phyloP scores from a whole-genome alignment of 768 basidiomycete genomes.

The Mrakia gelida region DNA sequence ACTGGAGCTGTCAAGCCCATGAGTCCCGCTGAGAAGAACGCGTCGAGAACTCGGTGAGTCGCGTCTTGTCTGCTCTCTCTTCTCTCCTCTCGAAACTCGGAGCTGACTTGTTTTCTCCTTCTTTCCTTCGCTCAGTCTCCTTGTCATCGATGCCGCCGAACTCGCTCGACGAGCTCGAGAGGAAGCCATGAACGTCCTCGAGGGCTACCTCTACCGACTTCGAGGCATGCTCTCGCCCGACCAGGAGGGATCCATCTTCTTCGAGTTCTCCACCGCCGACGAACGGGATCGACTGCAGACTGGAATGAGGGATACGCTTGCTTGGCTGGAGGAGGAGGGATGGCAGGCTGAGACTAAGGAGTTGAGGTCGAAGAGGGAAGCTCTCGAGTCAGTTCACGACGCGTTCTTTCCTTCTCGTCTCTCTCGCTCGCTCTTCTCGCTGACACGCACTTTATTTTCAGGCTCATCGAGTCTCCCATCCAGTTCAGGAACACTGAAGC shows the following conservation, averaged over 20 bases:
- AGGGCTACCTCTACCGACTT: slow-evolving; percentile 87
- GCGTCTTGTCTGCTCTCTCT: not conserved
- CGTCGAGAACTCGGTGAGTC: slow-evolving; percentile 59
- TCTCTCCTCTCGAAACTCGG: not conserved
- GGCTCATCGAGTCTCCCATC: slow-evolving; percentile 72
- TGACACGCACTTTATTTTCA: slow-evolving; percentile 40
- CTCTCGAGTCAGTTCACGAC: slow-evolving; percentile 66
- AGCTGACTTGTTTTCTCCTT: not conserved
- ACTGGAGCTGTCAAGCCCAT: slow-evolving; percentile 45
- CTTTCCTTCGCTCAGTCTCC: slow-evolving; percentile 54
- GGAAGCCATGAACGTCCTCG: slow-evolving; percentile 85
- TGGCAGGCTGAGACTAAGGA: slow-evolving; percentile 74
- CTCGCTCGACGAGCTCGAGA: slow-evolving; percentile 69
- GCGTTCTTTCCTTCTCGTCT: not conserved
- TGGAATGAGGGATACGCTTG: slow-evolving; percentile 57
- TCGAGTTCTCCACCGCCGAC: slow-evolving; percentile 68
- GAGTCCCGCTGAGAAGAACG: slow-evolving; percentile 69
- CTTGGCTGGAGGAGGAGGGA: slow-evolving; percentile 79
- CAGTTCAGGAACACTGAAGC: slow-evolving; percentile 85
- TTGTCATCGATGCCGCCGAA: slow-evolving; percentile 73
- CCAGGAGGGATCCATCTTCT: slow-evolving; percentile 66
- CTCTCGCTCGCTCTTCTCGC: not conserved
- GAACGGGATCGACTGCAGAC: slow-evolving; percentile 62
- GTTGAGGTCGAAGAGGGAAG: slow-evolving; percentile 68
- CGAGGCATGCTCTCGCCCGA: slow-evolving; percentile 73